Percentiles rank a stretch among this genome's conserved stretches.
Conservation (phyloP, 2,329 filamentous ascomycete species). For the Fusarium beomiforme region DNA sequence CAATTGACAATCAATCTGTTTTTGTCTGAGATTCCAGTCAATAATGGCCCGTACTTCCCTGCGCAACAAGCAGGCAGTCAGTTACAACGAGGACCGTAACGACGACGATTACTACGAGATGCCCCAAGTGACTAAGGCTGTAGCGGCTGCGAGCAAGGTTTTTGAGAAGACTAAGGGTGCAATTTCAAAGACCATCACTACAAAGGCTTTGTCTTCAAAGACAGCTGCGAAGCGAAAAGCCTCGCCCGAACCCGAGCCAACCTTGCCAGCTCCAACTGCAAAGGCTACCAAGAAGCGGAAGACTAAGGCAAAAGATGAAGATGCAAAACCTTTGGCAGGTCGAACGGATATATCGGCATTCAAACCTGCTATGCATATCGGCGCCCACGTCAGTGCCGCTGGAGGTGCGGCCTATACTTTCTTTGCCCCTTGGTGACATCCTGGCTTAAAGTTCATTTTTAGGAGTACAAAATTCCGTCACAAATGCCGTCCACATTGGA, state of each 20-base stretch:
- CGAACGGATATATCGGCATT: conserved; percentile 73
- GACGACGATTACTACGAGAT: conserved; percentile 23
- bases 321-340: conserved; percentile 70
- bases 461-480: conserved; percentile 90
- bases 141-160: conserved; percentile 37
- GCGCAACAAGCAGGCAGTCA: conserved; percentile 46
- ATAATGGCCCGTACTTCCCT: conserved; percentile 50
- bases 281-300: conserved; percentile 56
- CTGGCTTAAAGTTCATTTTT: not conserved
- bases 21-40: not conserved
- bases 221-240: conserved; percentile 47
- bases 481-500: conserved; percentile 81
- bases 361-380: conserved; percentile 80
- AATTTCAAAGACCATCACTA: conserved; percentile 32
- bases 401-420: conserved; percentile 72
- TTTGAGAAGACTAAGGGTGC: conserved; percentile 43
- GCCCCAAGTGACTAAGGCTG: conserved; percentile 25
- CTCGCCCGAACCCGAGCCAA: conserved; percentile 35
- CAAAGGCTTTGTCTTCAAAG: conserved; percentile 40
- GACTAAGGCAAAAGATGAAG: conserved; percentile 52
- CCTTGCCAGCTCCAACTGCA: conserved; percentile 31
- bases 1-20: not conserved
- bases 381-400: conserved; percentile 90
- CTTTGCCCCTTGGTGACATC: conserved; percentile 3
- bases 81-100: conserved; percentile 46